These are phyloP conservation scores for Ziziphus jujuba DNA, from an alignment of 306 rosid species.

Conservation along the genomic window DNA sequence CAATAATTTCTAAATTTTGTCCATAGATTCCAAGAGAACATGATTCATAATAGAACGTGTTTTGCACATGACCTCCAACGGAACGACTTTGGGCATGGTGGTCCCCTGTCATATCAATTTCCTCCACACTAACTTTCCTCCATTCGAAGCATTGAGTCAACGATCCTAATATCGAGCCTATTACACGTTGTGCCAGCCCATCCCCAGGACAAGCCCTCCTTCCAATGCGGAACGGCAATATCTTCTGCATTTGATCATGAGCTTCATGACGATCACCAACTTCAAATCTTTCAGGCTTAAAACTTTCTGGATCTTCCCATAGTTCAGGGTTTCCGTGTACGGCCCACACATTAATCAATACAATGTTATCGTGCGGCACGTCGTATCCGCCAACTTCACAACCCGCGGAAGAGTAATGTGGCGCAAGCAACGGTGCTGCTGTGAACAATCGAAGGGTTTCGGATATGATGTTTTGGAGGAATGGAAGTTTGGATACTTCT, in stretches of 20 bases:
- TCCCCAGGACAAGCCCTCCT: slow-evolving; percentile 5
- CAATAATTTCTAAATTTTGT: not conserved
- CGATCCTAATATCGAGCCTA: slow-evolving; percentile 16
- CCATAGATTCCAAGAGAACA: not conserved
- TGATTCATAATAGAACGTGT: not conserved
- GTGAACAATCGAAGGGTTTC: slow-evolving; percentile 21
- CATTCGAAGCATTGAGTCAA: slow-evolving; percentile 11
- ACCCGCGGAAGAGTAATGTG: slow-evolving; percentile 13
- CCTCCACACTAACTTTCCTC: not conserved
- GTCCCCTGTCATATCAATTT: not conserved
- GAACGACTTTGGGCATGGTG: not conserved
- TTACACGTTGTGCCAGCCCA: slow-evolving; percentile 8
- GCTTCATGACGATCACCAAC: not conserved
- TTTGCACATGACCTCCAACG: not conserved
- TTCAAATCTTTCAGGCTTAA: slow-evolving; percentile 23
- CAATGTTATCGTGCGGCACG: slow-evolving; percentile 14
- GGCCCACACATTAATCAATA: slow-evolving; percentile 19
- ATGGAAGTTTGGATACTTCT: slow-evolving; percentile 9
- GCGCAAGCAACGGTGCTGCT: slow-evolving; percentile 10
- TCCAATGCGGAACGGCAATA: slow-evolving; percentile 1
- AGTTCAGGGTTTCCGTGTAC: slow-evolving; percentile 11
- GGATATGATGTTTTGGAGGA: slow-evolving; percentile 9
- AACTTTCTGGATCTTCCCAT: slow-evolving; percentile 1
- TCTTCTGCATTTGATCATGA: not conserved
- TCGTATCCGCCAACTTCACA: slow-evolving; percentile 2